Evolutionary conservation across 2,329 filamentous ascomycete genomes (phyloP).

Genomic region (Aspergillus candidus): DNA sequence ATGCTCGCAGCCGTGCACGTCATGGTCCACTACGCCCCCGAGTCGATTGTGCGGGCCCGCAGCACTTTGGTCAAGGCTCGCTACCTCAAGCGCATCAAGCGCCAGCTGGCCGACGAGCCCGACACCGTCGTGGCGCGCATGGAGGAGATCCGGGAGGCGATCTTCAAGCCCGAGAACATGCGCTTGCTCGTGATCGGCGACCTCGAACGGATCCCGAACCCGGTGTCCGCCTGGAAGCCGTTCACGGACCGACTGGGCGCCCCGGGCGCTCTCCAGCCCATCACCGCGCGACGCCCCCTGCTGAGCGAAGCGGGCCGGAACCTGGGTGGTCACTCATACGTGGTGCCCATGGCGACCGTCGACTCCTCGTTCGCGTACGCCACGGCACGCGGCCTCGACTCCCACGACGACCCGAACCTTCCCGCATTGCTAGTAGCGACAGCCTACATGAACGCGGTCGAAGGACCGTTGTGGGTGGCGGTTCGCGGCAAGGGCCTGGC

Average conservation of each 20-base stretch:
- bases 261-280: conserved; percentile 56
- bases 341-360: conserved; percentile 85
- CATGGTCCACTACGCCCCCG: conserved; percentile 72
- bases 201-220: conserved; percentile 64
- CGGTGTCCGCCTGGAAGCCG: conserved; percentile 71
- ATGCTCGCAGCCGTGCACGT: conserved; percentile 60
- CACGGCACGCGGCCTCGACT: conserved; percentile 66
- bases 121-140: conserved; percentile 70
- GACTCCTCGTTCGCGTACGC: conserved; percentile 86
- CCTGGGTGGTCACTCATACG: conserved; percentile 67
- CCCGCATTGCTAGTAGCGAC: conserved; percentile 83
- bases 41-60: conserved; percentile 70
- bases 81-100: conserved; percentile 79
- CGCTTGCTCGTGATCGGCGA: conserved; percentile 80
- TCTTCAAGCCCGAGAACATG: conserved; percentile 81
- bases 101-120: conserved; percentile 70
- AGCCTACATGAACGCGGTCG: conserved; percentile 85
- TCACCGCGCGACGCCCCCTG: conserved; percentile 63
- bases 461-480: conserved; percentile 90
- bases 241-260: conserved; percentile 51
- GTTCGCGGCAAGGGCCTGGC: conserved; percentile 90
- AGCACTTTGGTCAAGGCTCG: conserved; percentile 79
- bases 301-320: conserved; percentile 68
- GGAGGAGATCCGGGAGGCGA: conserved; percentile 64
- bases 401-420: conserved; percentile 68